phyloP scores from a whole-genome alignment of 768 basidiomycete species.

The Lanmaoa pseudosensibilis region DNA sequence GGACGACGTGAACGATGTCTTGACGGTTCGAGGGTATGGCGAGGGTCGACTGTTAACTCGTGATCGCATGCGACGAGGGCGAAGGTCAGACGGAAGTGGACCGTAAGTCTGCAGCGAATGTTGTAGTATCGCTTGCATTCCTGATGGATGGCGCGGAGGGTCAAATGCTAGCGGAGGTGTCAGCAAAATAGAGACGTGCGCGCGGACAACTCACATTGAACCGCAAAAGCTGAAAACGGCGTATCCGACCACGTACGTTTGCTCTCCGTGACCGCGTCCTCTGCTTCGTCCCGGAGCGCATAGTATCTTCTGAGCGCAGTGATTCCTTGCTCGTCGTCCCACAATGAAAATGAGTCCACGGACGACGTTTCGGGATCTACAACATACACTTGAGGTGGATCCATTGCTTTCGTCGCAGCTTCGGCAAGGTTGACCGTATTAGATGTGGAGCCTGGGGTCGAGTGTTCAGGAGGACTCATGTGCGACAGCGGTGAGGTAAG shows the following conservation, averaged over 20 bases:
- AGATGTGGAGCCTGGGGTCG: slow-evolving; percentile 24
- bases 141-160: slow-evolving; percentile 61
- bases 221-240: slow-evolving; percentile 66
- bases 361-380: slow-evolving; percentile 57
- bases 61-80: slow-evolving; percentile 59
- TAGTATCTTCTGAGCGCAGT: slow-evolving; percentile 64
- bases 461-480: slow-evolving; percentile 26
- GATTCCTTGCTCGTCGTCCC: slow-evolving; percentile 73
- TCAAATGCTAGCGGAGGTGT: slow-evolving; percentile 54
- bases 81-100: slow-evolving; percentile 72
- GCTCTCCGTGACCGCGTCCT: slow-evolving; percentile 66
- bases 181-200: background rate
- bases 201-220: slow-evolving; percentile 59
- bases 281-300: slow-evolving; percentile 66
- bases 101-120: slow-evolving; percentile 71
- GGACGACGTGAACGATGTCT: slow-evolving; percentile 43
- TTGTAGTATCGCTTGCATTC: slow-evolving; percentile 72
- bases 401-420: slow-evolving; percentile 24
- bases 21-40: slow-evolving; percentile 64
- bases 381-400: slow-evolving; percentile 48
- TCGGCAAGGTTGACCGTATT: slow-evolving; percentile 26
- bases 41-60: slow-evolving; percentile 71
- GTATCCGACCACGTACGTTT: slow-evolving; percentile 67
- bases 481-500: slow-evolving; percentile 35
- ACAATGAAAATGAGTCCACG: slow-evolving; percentile 44